phyloP scores from a whole-genome alignment of 1,284 basidiomycete genomes.

The Coniferiporia weirii region DNA sequence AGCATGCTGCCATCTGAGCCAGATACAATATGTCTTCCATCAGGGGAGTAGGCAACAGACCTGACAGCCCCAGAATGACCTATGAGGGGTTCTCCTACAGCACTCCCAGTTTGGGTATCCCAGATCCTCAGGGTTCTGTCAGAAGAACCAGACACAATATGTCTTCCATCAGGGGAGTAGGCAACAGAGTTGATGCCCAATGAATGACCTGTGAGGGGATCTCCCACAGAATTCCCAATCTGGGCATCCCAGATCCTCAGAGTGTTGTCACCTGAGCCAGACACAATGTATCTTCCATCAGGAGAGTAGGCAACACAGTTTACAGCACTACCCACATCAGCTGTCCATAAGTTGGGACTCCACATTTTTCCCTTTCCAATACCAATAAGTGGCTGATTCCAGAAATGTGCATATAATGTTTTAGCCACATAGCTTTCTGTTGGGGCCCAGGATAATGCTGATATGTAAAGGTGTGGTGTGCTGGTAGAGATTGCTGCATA shows the following conservation, averaged over 20 bases:
- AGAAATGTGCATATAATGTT: background rate
- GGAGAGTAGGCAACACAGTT: background rate
- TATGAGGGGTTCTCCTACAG: no score
- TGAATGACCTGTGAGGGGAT: conserved; percentile 59
- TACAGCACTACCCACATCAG: background rate
- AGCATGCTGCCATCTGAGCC: no score
- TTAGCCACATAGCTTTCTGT: background rate
- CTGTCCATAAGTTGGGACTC: background rate
- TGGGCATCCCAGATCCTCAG: conserved; percentile 19
- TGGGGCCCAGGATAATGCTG: background rate
- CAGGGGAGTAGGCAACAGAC: no score
- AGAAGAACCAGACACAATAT: background rate
- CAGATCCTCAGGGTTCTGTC: conserved; percentile 1
- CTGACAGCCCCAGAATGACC: no score
- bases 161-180: background rate
- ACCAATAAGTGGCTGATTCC: background rate
- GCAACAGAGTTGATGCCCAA: conserved; percentile 30
- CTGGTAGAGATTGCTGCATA: background rate
- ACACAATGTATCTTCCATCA: background rate
- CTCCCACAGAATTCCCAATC: conserved; percentile 49
- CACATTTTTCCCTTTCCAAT: background rate
- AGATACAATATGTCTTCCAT: no score
- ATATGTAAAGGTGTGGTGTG: background rate
- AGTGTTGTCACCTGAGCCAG: background rate
- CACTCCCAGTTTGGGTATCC: no score